These are phyloP conservation scores for Castanea mollissima DNA, from an alignment of 306 rosid genomes.

Conservation along the genomic window DNA sequence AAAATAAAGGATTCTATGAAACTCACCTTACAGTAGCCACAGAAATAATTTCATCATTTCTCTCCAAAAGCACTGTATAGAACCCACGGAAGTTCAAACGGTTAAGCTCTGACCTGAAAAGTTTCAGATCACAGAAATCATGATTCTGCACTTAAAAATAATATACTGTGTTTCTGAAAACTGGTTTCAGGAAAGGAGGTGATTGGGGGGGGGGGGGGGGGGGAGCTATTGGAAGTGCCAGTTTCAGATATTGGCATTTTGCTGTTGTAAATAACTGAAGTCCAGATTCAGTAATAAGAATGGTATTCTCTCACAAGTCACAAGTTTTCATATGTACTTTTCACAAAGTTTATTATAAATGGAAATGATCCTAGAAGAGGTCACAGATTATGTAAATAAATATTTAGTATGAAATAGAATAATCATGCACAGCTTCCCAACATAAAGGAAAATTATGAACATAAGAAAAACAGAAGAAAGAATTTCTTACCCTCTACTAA, in stretches of 20 bases:
- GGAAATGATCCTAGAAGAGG: neutral
- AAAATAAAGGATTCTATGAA: constrained; percentile 13
- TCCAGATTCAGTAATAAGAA: too few relatives aligned
- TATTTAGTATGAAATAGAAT: neutral
- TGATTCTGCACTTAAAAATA: constrained; percentile 7
- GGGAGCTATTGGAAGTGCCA: neutral
- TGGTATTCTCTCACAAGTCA: neutral
- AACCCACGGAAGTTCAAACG: constrained; percentile 80
- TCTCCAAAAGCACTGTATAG: constrained; percentile 69
- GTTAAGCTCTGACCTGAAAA: constrained; percentile 68
- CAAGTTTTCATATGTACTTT: neutral
- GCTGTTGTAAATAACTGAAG: too few relatives aligned
- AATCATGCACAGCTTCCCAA: neutral
- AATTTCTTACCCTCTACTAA: constrained; percentile 61
- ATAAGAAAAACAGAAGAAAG: constrained; percentile 18
- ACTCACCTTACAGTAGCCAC: constrained; percentile 82
- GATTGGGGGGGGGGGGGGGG: neutral
- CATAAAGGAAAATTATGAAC: constrained; percentile 8
- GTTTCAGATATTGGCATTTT: neutral
- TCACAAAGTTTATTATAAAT: neutral
- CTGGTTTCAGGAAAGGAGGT: too few relatives aligned
- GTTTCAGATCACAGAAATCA: constrained; percentile 20
- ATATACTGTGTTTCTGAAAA: neutral
- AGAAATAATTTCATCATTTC: constrained; percentile 69
- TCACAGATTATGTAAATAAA: neutral